These are phyloP conservation scores for Pythium pyrilobum DNA, from an alignment of 352 stramenopile genomes.

Conservation along the genomic window DNA sequence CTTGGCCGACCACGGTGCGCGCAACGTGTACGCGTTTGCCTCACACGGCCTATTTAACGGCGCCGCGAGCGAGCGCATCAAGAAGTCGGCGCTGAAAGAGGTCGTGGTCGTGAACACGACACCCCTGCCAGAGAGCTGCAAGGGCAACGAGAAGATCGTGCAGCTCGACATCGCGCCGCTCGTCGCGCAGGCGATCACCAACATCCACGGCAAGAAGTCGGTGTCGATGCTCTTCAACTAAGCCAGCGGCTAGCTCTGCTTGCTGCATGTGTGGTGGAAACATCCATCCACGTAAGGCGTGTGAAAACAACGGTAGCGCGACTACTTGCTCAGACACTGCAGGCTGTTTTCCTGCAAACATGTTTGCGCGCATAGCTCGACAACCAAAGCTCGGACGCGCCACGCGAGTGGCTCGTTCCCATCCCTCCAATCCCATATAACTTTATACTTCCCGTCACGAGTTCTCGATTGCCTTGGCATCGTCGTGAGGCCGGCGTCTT, in stretches of 20 bases:
- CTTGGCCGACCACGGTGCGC: constrained; percentile 92
- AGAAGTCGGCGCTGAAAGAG: constrained; percentile 88
- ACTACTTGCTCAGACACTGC: too few relatives aligned
- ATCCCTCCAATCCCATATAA: constrained; percentile 8
- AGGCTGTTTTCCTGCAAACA: too few relatives aligned
- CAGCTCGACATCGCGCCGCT: constrained; percentile 97
- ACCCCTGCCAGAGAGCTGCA: constrained; percentile 75
- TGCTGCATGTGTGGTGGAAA: too few relatives aligned
- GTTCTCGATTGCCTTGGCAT: too few relatives aligned
- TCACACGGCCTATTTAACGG: constrained; percentile 98
- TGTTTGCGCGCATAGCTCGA: too few relatives aligned
- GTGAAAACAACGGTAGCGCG: too few relatives aligned
- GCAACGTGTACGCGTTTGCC: constrained; percentile 98
- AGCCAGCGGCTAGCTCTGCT: too few relatives aligned
- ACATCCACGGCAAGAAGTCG: constrained; percentile 99
- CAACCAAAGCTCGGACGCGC: neutral
- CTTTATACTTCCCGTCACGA: constrained; percentile 2
- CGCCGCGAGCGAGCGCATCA: constrained; percentile 86
- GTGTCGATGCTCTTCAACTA: constrained; percentile 99
- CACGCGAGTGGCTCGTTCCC: neutral
- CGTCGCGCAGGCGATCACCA: constrained; percentile 98
- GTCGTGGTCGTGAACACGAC: constrained; percentile 90
- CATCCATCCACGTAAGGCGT: too few relatives aligned
- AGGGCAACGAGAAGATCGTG: constrained; percentile 97
- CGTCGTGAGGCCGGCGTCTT: too few relatives aligned